A percentile compares a stretch with the other conserved stretches of the same genome.
phyloP scores from a whole-genome alignment of 495 filamentous ascomycete genomes.

The Xylaria sp. region DNA sequence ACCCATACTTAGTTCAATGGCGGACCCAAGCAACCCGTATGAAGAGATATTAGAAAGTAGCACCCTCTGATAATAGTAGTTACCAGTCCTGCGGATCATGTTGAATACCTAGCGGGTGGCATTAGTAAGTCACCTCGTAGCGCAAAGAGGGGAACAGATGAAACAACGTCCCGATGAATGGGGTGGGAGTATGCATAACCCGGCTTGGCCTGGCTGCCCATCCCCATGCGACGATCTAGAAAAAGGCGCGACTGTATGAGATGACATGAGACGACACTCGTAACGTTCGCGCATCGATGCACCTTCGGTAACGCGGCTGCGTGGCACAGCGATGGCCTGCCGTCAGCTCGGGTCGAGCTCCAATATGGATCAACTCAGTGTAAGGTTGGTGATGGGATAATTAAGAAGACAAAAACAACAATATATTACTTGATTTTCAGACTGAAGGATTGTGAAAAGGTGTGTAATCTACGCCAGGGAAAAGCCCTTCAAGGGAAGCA shows the following conservation, averaged over 20 bases:
- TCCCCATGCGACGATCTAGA: not conserved
- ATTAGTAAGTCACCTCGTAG: not conserved
- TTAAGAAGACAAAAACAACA: not conserved
- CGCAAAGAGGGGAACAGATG: not conserved
- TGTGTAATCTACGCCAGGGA: too few relatives aligned
- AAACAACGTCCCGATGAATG: not conserved
- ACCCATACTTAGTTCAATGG: not conserved
- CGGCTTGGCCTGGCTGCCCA: not conserved
- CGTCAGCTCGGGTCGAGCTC: not conserved
- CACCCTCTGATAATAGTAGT: not conserved
- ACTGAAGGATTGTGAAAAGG: too few relatives aligned
- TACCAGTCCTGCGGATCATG: not conserved
- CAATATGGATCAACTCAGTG: too few relatives aligned
- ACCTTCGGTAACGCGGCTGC: not conserved
- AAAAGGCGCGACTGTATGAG: not conserved
- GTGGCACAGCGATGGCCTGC: conserved; percentile 2
- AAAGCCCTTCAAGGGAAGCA: too few relatives aligned
- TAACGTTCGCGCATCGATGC: not conserved
- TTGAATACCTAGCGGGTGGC: not conserved
- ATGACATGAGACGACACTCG: not conserved
- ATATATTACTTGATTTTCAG: not conserved
- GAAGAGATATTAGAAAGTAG: not conserved
- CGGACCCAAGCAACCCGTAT: not conserved
- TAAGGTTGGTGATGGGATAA: too few relatives aligned
- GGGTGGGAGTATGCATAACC: not conserved